A percentile compares a stretch with the other conserved stretches of the same genome.
These are phyloP conservation scores for Suillus luteus DNA, from an alignment of 768 basidiomycete species.

Conservation along the genomic window DNA sequence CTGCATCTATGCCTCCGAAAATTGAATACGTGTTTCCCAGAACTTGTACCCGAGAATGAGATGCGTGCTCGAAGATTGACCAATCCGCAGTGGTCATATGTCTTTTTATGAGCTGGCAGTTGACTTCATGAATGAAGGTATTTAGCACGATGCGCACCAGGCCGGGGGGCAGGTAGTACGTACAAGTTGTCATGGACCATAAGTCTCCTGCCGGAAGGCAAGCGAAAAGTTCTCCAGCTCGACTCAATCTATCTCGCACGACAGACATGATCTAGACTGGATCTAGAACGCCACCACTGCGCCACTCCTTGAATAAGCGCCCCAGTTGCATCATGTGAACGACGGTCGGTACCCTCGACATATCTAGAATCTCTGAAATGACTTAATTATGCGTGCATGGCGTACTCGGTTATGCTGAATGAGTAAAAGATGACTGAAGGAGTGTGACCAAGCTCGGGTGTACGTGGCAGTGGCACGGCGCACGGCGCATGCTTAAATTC, in stretches of 20 bases:
- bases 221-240: constrained; percentile 15
- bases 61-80: neutral
- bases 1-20: neutral
- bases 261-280: constrained; percentile 9
- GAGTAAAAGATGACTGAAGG: neutral
- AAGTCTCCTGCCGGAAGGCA: constrained; percentile 12
- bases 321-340: neutral
- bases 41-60: constrained; percentile 1
- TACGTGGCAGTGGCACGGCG: neutral
- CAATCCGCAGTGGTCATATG: constrained; percentile 1
- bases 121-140: neutral
- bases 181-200: neutral
- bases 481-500: neutral
- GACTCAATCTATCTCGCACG: constrained; percentile 15
- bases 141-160: neutral
- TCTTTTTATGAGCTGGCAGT: neutral
- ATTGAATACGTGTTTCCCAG: neutral
- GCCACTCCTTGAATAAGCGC: neutral
- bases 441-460: neutral
- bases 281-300: neutral
- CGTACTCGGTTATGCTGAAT: neutral
- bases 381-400: neutral
- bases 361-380: no score
- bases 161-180: neutral
- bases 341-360: neutral